Conservation (phyloP, 129 eudicot genomes). For the Saposhnikovia divaricata region DNA sequence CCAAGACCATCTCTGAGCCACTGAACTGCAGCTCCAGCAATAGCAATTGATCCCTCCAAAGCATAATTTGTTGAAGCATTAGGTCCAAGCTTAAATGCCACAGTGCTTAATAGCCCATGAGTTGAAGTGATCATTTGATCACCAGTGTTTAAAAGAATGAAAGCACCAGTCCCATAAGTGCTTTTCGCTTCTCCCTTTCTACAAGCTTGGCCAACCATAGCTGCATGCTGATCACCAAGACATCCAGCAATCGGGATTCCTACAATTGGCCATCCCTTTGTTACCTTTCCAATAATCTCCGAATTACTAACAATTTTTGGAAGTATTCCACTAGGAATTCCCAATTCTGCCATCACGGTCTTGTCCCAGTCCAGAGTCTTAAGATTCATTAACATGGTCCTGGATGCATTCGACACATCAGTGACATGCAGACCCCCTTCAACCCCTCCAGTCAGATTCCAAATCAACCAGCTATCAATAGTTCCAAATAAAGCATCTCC, state of each 20-base stretch:
- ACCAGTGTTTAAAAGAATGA: constrained; percentile 85
- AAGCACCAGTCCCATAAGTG: constrained; percentile 96
- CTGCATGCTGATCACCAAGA: constrained; percentile 43
- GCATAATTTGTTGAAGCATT: constrained; percentile 74
- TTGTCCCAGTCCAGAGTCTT: constrained; percentile 78
- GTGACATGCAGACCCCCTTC: constrained; percentile 72
- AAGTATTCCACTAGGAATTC: constrained; percentile 45
- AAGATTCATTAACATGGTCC: constrained; percentile 92
- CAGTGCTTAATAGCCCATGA: constrained; percentile 77
- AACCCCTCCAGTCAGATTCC: constrained; percentile 95
- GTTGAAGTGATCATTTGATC: constrained; percentile 50
- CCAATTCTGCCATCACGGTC: constrained; percentile 36
- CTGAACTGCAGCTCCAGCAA: constrained; percentile 96
- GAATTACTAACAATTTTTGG: constrained; percentile 85
- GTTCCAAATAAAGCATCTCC: constrained; percentile 94
- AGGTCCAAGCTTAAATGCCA: constrained; percentile 87
- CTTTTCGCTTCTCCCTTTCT: constrained; percentile 90
- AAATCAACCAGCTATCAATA: constrained; percentile 81
- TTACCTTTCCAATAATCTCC: constrained; percentile 53
- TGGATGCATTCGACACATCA: constrained; percentile 82
- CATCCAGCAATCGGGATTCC: too few species aligned
- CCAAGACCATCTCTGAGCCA: constrained; percentile 35
- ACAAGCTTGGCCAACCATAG: constrained; percentile 93
- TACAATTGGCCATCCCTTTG: too few species aligned
- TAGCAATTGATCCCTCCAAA: constrained; percentile 88